These are phyloP conservation scores for Colletotrichum truncatum DNA, from an alignment of 2,329 filamentous ascomycete genomes.

Conservation along the genomic window DNA sequence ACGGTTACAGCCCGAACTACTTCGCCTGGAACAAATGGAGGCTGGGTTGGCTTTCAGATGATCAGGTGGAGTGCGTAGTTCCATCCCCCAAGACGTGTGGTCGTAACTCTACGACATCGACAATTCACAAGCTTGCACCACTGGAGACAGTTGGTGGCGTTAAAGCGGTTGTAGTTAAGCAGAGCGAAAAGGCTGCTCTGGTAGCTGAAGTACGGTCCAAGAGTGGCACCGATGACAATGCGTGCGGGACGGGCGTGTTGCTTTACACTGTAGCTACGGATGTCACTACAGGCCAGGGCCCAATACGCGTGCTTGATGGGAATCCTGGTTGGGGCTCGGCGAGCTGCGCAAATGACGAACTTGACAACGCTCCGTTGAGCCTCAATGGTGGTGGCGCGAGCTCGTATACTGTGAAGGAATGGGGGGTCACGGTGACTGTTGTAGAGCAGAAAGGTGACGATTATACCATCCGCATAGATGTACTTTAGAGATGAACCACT, in stretches of 20 bases:
- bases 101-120: conserved; percentile 24
- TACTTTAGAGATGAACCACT: background rate
- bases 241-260: conserved; percentile 44
- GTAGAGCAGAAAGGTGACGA: background rate
- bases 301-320: conserved; percentile 42
- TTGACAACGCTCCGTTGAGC: conserved; percentile 44
- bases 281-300: conserved; percentile 38
- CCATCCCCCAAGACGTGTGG: conserved; percentile 4
- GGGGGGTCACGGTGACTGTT: conserved; percentile 4
- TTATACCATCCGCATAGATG: conserved; percentile 3
- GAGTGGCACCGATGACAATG: conserved; percentile 34
- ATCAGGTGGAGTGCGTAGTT: conserved; percentile 42
- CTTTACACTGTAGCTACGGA: conserved; percentile 45
- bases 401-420: background rate
- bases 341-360: conserved; percentile 38
- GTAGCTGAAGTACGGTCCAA: conserved; percentile 43
- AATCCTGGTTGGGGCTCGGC: conserved; percentile 36
- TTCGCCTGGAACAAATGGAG: conserved; percentile 51
- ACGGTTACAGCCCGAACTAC: conserved; percentile 44
- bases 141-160: conserved; percentile 33
- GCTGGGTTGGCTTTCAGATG: conserved; percentile 46
- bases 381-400: background rate
- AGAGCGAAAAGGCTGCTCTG: conserved; percentile 34
- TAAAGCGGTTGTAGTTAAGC: conserved; percentile 40
- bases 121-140: conserved; percentile 37